Percentiles rank a stretch among this genome's conserved stretches.
These are phyloP conservation scores for Amanita molliuscula DNA, from an alignment of 768 basidiomycete genomes.

Conservation along the genomic window DNA sequence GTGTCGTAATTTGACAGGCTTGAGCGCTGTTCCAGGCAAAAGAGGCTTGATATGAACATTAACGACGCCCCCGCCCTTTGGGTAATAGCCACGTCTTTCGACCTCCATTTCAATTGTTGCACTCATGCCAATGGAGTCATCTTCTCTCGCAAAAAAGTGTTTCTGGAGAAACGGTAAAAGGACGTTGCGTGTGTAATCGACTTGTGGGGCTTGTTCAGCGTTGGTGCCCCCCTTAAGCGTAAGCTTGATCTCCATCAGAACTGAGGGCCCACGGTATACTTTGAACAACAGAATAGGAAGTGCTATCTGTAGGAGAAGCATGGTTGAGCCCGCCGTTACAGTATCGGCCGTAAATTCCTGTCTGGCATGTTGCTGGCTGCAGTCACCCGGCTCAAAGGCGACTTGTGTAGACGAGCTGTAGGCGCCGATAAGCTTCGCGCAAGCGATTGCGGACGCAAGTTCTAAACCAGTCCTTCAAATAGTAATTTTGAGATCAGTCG, in stretches of 20 bases:
- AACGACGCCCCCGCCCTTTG: slow-evolving; percentile 63
- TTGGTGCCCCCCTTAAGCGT: slow-evolving; percentile 65
- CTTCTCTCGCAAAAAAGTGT: slow-evolving; percentile 35
- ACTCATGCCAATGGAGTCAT: slow-evolving; percentile 13
- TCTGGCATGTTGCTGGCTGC: slow-evolving; percentile 24
- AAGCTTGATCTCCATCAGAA: slow-evolving; percentile 31
- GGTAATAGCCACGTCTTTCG: slow-evolving; percentile 56
- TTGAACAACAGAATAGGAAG: slow-evolving; percentile 61
- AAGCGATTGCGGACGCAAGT: slow-evolving; percentile 52
- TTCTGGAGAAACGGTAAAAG: slow-evolving; percentile 57
- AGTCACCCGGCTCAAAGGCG: slow-evolving; percentile 43
- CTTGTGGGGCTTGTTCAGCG: slow-evolving; percentile 59
- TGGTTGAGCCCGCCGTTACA: slow-evolving; percentile 61
- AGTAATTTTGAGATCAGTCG: not conserved
- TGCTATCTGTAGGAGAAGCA: slow-evolving; percentile 61
- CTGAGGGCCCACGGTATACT: slow-evolving; percentile 9
- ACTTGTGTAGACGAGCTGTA: slow-evolving; percentile 39
- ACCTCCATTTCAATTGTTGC: slow-evolving; percentile 31
- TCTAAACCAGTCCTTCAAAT: slow-evolving; percentile 33
- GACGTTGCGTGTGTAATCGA: slow-evolving; percentile 59
- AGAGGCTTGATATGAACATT: slow-evolving; percentile 32
- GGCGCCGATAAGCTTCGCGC: slow-evolving; percentile 45
- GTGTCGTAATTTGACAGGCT: slow-evolving; percentile 37
- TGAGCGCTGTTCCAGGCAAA: slow-evolving; percentile 24
- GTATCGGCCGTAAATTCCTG: slow-evolving; percentile 27